phyloP scores from a whole-genome alignment of 176 grass and related monocot genomes.

The Juncus effusus region DNA sequence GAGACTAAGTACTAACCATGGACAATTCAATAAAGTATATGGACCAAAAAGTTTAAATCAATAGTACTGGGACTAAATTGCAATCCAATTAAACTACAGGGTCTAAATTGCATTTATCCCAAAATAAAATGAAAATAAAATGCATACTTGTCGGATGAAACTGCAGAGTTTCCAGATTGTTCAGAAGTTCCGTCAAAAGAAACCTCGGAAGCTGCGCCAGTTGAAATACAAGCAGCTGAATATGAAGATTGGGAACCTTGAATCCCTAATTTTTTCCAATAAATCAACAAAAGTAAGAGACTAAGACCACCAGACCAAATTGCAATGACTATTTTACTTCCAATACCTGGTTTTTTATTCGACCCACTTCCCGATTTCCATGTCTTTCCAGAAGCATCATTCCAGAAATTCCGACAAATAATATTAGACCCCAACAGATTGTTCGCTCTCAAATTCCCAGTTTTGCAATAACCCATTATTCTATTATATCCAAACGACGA shows the following conservation, averaged over 20 bases:
- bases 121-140: background rate
- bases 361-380: constrained; percentile 4
- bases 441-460: constrained; percentile 36
- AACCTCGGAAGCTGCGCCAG: constrained; percentile 55
- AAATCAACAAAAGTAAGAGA: background rate
- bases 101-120: too few relatives aligned
- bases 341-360: constrained; percentile 24
- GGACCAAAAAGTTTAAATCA: too few relatives aligned
- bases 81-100: too few relatives aligned
- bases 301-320: too few relatives aligned
- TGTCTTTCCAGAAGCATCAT: constrained; percentile 15
- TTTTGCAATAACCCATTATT: constrained; percentile 43
- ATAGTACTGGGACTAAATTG: too few relatives aligned
- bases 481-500: constrained; percentile 51
- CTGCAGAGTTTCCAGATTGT: constrained; percentile 43
- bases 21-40: too few relatives aligned
- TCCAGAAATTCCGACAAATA: constrained; percentile 44
- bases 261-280: constrained; percentile 15
- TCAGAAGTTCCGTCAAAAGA: constrained; percentile 52
- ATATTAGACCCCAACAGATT: constrained; percentile 37
- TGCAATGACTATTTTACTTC: too few relatives aligned
- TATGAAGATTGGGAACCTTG: constrained; percentile 39
- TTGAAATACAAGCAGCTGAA: constrained; percentile 48
- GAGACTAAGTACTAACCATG: too few relatives aligned
- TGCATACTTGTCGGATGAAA: constrained; percentile 57